phyloP scores from a whole-genome alignment of 108 stramenopile species.

The Skeletonema marinoi region DNA sequence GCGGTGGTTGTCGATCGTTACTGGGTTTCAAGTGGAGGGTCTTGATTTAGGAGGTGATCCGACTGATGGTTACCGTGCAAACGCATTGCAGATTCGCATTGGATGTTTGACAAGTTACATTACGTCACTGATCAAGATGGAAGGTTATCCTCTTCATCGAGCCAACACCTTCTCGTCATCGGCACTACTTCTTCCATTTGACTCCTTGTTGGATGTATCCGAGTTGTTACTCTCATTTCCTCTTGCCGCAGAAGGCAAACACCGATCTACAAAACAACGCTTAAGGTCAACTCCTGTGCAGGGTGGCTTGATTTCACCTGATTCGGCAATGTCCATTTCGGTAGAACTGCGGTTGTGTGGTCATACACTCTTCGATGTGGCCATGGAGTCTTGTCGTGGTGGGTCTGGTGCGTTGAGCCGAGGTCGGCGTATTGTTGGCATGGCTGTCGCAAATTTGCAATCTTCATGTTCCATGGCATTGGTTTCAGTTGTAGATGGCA shows the following conservation, averaged over 20 bases:
- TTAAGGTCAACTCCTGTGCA: conserved; percentile 29
- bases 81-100: conserved; percentile 16
- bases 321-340: conserved; percentile 37
- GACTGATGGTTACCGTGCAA: conserved; percentile 18
- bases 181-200: conserved; percentile 12
- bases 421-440: conserved; percentile 31
- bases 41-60: conserved; percentile 19
- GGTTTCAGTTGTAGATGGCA: conserved; percentile 24
- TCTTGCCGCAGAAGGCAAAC: conserved; percentile 31
- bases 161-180: neutral
- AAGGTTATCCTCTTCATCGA: conserved; percentile 29
- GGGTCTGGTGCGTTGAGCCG: conserved; percentile 19
- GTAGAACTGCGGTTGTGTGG: conserved; percentile 26
- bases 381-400: conserved; percentile 34
- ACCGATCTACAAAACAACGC: conserved; percentile 25
- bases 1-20: conserved; percentile 16
- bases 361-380: conserved; percentile 29
- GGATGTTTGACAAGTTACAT: conserved; percentile 25
- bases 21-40: neutral
- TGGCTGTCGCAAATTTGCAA: conserved; percentile 36
- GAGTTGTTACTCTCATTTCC: conserved; percentile 43
- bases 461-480: conserved; percentile 24
- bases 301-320: conserved; percentile 32
- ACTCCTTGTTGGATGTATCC: conserved; percentile 31
- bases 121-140: conserved; percentile 15